Percentiles rank a stretch among this genome's conserved stretches.
These are phyloP conservation scores for Malania oleifera DNA, from an alignment of 164 flowering plant genomes.

Conservation along the genomic window DNA sequence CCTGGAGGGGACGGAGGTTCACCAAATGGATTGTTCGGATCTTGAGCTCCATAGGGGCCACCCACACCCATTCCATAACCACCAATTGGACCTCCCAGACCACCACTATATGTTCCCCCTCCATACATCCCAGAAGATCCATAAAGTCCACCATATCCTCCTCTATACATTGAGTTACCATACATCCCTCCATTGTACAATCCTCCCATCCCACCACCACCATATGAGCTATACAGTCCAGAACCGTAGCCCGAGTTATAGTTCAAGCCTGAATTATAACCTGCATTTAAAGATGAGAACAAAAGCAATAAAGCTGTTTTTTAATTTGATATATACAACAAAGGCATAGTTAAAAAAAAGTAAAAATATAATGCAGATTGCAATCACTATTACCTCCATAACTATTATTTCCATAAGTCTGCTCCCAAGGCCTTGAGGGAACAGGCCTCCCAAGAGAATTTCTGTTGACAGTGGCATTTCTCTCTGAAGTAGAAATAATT, in stretches of 20 bases:
- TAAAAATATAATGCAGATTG: too few relatives aligned
- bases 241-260: slow-evolving; percentile 58
- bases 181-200: slow-evolving; percentile 21
- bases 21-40: slow-evolving; percentile 88
- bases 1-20: slow-evolving; percentile 81
- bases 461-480: slow-evolving; percentile 35
- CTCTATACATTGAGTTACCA: slow-evolving; percentile 11
- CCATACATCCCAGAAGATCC: slow-evolving; percentile 46
- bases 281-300: slow-evolving; percentile 29
- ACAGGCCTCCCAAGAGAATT: slow-evolving; percentile 65
- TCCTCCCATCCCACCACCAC: slow-evolving; percentile 46
- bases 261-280: slow-evolving; percentile 48
- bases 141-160: neutral
- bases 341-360: neutral
- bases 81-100: slow-evolving; percentile 61
- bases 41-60: slow-evolving; percentile 66
- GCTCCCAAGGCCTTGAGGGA: slow-evolving; percentile 96
- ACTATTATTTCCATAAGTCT: slow-evolving; percentile 40
- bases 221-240: slow-evolving; percentile 49
- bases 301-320: neutral
- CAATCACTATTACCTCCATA: slow-evolving; percentile 44
- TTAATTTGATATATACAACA: neutral
- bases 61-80: slow-evolving; percentile 58
- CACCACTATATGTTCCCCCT: slow-evolving; percentile 67
- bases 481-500: slow-evolving; percentile 45